Evolutionary conservation across 768 basidiomycete species (phyloP), one percentile per base, ranked within the genome.

Genomic region (Russula ochroleuca): DNA sequence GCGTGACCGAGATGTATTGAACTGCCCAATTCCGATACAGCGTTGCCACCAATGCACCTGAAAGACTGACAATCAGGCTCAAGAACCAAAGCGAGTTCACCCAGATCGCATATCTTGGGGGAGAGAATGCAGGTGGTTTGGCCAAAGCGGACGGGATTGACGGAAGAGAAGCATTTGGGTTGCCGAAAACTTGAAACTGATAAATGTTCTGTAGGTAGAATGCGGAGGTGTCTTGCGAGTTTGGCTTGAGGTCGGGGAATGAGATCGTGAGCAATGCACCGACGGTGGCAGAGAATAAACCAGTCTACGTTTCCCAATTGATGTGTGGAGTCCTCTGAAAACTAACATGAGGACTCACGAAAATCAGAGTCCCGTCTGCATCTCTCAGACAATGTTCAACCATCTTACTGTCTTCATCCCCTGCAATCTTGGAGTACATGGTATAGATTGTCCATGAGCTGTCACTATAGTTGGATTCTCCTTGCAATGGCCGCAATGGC

Each of bases 41-140:
- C 5, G 5, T 28, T 28, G 28, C 28, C 28, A 28, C 28, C 28
- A 28, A 28, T 2, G 28, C 28, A 28, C 28, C 28, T 5, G 28
- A 28, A 28, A 28, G 28, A 28, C 28, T 28, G 28, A 28, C 28
- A 28, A 5, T 28, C 28, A 60, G 43, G 50, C 50, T 60, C n/a
- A 35, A 43, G 40, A 60, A 43, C 59, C 50, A 60, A 11, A 60
- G 40, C 1, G 21, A 57, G 28, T 57, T 57, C 17, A 57, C 55
- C 38, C 14, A 25, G 40, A 56, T 28, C 4, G 40, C 47, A 2
- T 19, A 31, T 3, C 0, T 11, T 15, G 59, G 40, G 3, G 59
- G 49, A 33, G 59, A 33, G 4, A 51, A 51, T n/a, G 25, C 13
- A 2, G 31, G 43, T 23, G 45, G 45, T 14, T 5, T 25, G 13